Evolutionary conservation across 352 stramenopile species (phyloP), one percentile per base, ranked within the genome.

Genomic region (Phytophthora pistaciae): DNA sequence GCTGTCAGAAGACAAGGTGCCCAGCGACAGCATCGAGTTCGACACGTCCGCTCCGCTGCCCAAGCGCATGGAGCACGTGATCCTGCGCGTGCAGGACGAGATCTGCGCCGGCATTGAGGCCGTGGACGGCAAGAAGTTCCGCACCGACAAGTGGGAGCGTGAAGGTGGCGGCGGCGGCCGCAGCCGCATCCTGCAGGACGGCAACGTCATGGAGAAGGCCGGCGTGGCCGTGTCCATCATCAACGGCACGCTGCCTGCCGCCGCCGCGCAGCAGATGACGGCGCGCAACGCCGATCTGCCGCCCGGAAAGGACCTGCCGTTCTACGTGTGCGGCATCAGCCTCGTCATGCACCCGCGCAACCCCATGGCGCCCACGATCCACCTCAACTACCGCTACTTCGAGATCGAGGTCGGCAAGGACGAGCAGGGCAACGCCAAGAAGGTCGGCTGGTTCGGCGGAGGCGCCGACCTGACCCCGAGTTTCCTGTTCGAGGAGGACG

Each of bases 341-440:
- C 96, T 97, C 56, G 98, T 99, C 29, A 99, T 99, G 91, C 97
- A 99, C 74, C 96, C 97, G 31, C 91, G 87, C 52, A 93, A 93
- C 79, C 83, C 85, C 4, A 93, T 91, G 85, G 96, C 91, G 66
- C 95, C 96, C 20, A 99, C 95, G 21, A 98, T 98, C 87, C 96
- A 99, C 81, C 88, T 98, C 59, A 99, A 99, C 83, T 98, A 98
- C 81, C 90, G 98, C 21, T 99, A 98, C 80, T 99, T 99, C 81
- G 96, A 99, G 74, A 97, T 98, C 18, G 81, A 90, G 56, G 87
- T 75, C 3, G 86, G 88, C 5, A 31, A 88, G 25, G 79, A 92
- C 53, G 93, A 97, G 38, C 79, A 96, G 42, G 93, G 95, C 46
- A 85, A 91, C 56, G 72, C 78, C 5, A 88, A 86, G 71, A 90